Conservation (phyloP, 768 basidiomycete species). For the Tulasnella calospora region DNA sequence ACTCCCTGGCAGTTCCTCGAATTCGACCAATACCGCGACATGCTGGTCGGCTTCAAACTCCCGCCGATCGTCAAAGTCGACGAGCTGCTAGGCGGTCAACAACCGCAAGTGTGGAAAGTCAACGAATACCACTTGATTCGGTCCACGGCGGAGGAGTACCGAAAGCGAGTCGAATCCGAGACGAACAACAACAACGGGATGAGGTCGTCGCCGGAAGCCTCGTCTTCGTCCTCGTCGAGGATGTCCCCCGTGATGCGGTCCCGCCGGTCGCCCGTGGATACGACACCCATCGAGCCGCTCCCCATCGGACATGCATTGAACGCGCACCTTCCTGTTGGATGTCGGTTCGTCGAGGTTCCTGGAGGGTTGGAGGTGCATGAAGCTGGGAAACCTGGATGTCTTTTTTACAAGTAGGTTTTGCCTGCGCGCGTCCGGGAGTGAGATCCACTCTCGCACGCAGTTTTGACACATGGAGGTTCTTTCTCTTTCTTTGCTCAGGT, state of each 20-base stretch:
- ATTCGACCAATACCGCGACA: constrained; percentile 61
- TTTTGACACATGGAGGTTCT: not conserved
- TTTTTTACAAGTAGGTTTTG: constrained; percentile 20
- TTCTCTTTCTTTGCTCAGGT: not conserved
- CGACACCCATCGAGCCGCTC: constrained; percentile 34
- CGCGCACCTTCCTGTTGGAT: constrained; percentile 56
- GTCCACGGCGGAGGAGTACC: not conserved
- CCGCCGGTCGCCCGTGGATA: not conserved
- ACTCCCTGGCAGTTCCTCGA: constrained; percentile 55
- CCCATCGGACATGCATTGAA: constrained; percentile 57
- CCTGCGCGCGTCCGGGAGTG: not conserved
- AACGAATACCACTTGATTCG: constrained; percentile 56
- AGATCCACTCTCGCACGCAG: not conserved
- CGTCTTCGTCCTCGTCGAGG: constrained; percentile 37
- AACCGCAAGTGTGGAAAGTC: constrained; percentile 86
- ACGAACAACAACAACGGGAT: not conserved
- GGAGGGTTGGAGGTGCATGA: constrained; percentile 33
- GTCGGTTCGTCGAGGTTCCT: constrained; percentile 46
- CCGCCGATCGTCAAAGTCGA: constrained; percentile 56
- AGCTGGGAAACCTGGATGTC: not conserved
- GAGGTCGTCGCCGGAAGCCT: not conserved
- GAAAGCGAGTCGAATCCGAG: not conserved
- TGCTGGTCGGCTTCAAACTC: constrained; percentile 44
- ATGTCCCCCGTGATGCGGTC: not conserved
- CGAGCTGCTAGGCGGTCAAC: constrained; percentile 69